These are phyloP conservation scores for Globisporangium echinulatum DNA, from an alignment of 352 stramenopile genomes.

Conservation along the genomic window DNA sequence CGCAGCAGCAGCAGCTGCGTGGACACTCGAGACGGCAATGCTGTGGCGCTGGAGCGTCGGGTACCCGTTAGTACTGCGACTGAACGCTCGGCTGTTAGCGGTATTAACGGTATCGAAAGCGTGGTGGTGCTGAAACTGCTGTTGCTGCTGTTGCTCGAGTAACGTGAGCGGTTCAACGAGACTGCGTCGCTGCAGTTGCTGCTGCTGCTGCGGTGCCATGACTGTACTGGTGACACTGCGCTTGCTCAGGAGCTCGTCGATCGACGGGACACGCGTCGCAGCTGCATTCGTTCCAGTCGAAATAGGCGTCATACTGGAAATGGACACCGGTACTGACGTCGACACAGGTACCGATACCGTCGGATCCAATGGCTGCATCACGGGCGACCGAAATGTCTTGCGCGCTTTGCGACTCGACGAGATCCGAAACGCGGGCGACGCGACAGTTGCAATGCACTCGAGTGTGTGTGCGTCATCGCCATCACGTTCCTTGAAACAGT, in stretches of 20 bases:
- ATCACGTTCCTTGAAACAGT: constrained; percentile 41
- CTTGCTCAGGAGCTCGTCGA: constrained; percentile 39
- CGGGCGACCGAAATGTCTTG: constrained; percentile 66
- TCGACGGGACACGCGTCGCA: constrained; percentile 21
- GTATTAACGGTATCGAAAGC: background rate
- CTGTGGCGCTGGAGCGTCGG: constrained; percentile 18
- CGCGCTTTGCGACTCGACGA: constrained; percentile 77
- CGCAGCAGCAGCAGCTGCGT: constrained; percentile 3
- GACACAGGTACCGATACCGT: no score
- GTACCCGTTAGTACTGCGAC: background rate
- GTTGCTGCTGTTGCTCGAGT: constrained; percentile 9
- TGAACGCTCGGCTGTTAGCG: no score
- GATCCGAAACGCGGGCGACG: constrained; percentile 67
- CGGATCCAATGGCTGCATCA: constrained; percentile 9
- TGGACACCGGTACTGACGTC: no score
- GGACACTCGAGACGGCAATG: constrained; percentile 11
- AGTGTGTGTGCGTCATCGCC: constrained; percentile 14
- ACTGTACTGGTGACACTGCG: background rate
- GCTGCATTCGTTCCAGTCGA: background rate
- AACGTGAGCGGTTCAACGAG: constrained; percentile 14
- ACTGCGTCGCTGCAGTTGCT: constrained; percentile 12
- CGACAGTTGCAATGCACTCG: constrained; percentile 44
- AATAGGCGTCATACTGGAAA: no score
- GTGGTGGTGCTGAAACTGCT: background rate
- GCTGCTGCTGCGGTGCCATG: background rate